Evolutionary conservation across 1,284 basidiomycete genomes (phyloP).

Genomic region (Microbotryomycetes sp.): DNA sequence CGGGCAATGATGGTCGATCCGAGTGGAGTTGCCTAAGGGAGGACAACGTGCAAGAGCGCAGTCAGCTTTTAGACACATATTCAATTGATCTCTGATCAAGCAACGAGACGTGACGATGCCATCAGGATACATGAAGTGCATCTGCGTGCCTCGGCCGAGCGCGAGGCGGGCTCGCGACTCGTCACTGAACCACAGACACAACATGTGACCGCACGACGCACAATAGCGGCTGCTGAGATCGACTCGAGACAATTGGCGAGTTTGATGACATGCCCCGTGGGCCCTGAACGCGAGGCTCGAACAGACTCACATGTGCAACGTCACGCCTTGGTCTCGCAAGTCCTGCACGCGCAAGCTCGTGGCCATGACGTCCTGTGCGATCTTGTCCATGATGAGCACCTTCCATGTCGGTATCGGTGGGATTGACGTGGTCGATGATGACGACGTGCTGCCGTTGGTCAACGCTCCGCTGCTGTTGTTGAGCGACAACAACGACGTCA

Average conservation of each 20-base stretch:
- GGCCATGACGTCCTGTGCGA: conserved; percentile 91
- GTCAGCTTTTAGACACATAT: too few species aligned
- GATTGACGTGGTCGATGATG: conserved; percentile 16
- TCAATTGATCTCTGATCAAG: too few species aligned
- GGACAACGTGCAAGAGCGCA: too few species aligned
- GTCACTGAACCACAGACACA: too few species aligned
- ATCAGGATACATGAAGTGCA: too few species aligned
- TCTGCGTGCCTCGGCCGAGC: too few species aligned
- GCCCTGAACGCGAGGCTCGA: too few species aligned
- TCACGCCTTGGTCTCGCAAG: conserved; percentile 90
- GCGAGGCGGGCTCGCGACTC: too few species aligned
- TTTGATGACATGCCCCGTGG: not conserved
- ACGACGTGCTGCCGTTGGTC: conserved; percentile 18
- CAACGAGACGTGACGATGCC: too few species aligned
- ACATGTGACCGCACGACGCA: too few species aligned
- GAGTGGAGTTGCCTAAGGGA: conserved; percentile 76
- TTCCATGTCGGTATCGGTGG: conserved; percentile 81
- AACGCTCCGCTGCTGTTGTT: conserved; percentile 46
- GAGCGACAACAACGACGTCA: conserved; percentile 60
- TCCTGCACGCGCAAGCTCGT: conserved; percentile 94
- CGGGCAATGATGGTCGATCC: conserved; percentile 76
- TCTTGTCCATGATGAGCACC: conserved; percentile 87
- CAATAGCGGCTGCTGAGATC: too few species aligned
- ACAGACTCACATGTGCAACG: conserved; percentile 84
- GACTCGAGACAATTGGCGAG: too few species aligned